Evolutionary conservation across 768 basidiomycete genomes (phyloP), one percentile per base, ranked within the genome.

Genomic region (Porphyrellus cyaneotinctus): DNA sequence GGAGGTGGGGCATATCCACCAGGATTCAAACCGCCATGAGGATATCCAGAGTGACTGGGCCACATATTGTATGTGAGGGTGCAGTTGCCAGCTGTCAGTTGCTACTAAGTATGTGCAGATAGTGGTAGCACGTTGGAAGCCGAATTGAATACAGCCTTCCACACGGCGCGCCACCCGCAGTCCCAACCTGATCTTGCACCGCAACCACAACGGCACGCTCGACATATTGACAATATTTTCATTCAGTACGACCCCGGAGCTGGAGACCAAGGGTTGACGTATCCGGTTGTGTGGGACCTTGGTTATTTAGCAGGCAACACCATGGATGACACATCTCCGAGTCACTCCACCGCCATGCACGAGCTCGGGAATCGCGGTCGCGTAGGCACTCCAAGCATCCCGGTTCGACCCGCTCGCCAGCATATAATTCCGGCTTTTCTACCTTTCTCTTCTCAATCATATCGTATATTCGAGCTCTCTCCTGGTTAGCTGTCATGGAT

Each of bases 1-100:
- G 10, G 35, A 33, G 36, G 31, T 8, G 69, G 63, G 24, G 58
- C 62, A 56, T 70, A 66, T 37, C 61, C 60, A 23, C 49, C 26
- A 28, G 26, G 26, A 28, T 28, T 28, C 26, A 9, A 28, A 28
- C 9, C 9, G 9, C 9, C 26, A 9, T 28, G 26, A 28, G 26
- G 26, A 28, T 28, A 28, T n/a, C n/a, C n/a, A n/a, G n/a, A n/a
- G n/a, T n/a, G n/a, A 28, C 26, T 9, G 26, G 26, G 26, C 26
- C 26, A 28, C 26, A 28, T 28, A 28, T 28, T 28, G 5, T 28
- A 9, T 4, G 26, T 9, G 26, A 28, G 26, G n/a, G n/a, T n/a
- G n/a, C n/a, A 28, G 26, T 28, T 28, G 26, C 26, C n/a, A n/a
- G n/a, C n/a, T n/a, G n/a, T n/a, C n/a, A n/a, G 26, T 28, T 28